These are phyloP conservation scores for Exophiala calicioides DNA, from an alignment of 2,329 filamentous ascomycete genomes.

Conservation along the genomic window DNA sequence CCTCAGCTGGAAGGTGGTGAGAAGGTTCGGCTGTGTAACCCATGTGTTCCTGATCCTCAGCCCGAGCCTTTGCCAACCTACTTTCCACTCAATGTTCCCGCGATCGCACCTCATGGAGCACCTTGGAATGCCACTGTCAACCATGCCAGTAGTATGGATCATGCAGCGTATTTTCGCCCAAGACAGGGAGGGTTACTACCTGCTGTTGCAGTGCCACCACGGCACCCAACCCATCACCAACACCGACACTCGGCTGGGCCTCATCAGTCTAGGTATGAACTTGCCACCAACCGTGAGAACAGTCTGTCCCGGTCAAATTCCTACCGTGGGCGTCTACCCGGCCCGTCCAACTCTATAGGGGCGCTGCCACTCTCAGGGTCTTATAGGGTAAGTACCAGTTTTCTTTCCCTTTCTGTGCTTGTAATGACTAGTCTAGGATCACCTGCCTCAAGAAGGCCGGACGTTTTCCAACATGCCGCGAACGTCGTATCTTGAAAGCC, in stretches of 20 bases:
- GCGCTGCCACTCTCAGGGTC: slow-evolving; percentile 1
- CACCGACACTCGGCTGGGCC: slow-evolving; percentile 5
- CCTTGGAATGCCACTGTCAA: slow-evolving; percentile 1
- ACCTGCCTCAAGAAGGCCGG: slow-evolving; percentile 7
- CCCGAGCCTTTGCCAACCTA: slow-evolving; percentile 47
- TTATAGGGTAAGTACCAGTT: slow-evolving; percentile 11
- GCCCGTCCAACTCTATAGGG: slow-evolving; percentile 5
- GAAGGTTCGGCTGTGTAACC: slow-evolving; percentile 70
- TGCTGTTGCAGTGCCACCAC: background rate
- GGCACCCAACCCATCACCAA: slow-evolving; percentile 1
- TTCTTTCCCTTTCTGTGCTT: background rate
- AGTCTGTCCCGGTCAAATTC: slow-evolving; percentile 7
- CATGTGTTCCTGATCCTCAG: slow-evolving; percentile 71
- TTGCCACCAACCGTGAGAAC: slow-evolving; percentile 5
- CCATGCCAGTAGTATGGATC: background rate
- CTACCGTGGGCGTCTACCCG: slow-evolving; percentile 11
- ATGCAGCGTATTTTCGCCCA: background rate
- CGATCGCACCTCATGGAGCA: slow-evolving; percentile 1
- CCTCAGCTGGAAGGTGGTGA: slow-evolving; percentile 60
- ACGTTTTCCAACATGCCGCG: slow-evolving; percentile 10
- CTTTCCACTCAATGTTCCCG: slow-evolving; percentile 1
- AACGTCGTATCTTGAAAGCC: slow-evolving; percentile 16
- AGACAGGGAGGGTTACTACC: slow-evolving; percentile 3
- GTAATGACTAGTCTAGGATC: slow-evolving; percentile 12
- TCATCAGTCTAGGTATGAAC: slow-evolving; percentile 4